phyloP scores from a whole-genome alignment of 139 green algal genomes.

The Pleodorina starrii region DNA sequence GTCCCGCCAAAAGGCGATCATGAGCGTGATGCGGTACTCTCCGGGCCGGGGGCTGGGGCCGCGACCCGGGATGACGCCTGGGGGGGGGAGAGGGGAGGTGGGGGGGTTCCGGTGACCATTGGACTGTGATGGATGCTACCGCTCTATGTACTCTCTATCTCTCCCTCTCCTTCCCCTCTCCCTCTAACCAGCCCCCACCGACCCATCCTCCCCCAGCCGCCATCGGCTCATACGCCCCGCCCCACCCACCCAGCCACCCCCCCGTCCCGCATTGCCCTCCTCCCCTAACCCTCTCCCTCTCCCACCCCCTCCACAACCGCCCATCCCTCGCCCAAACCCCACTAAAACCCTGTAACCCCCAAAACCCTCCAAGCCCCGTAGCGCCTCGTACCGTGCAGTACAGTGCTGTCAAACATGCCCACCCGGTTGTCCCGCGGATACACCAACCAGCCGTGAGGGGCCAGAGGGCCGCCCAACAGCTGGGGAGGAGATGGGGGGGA shows the following conservation, averaged over 20 bases:
- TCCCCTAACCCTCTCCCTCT: no score
- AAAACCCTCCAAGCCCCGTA: no score
- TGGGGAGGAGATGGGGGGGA: background rate
- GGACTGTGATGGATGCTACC: no score
- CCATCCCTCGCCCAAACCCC: no score
- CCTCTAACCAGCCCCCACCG: background rate
- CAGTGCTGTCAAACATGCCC: conserved; percentile 63
- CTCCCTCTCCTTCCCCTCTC: background rate
- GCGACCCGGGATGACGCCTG: conserved; percentile 67
- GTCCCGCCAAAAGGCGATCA: conserved; percentile 72
- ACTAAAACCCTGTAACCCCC: no score
- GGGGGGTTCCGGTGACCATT: no score
- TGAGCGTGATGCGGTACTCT: conserved; percentile 63
- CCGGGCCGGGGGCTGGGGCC: conserved; percentile 42
- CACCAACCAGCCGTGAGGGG: conserved; percentile 62
- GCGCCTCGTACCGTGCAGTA: conserved; percentile 68
- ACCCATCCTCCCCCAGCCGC: no score
- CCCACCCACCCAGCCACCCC: no score
- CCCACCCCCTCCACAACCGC: no score
- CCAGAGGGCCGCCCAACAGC: conserved; percentile 49
- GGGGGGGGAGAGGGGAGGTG: background rate
- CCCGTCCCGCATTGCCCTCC: no score
- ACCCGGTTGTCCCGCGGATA: conserved; percentile 54
- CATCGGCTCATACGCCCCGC: no score
- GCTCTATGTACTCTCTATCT: background rate